Evolutionary conservation across 2,329 filamentous ascomycete genomes (phyloP), one percentile per base, ranked within the genome.

Genomic region (Phyllosticta citribraziliensis): DNA sequence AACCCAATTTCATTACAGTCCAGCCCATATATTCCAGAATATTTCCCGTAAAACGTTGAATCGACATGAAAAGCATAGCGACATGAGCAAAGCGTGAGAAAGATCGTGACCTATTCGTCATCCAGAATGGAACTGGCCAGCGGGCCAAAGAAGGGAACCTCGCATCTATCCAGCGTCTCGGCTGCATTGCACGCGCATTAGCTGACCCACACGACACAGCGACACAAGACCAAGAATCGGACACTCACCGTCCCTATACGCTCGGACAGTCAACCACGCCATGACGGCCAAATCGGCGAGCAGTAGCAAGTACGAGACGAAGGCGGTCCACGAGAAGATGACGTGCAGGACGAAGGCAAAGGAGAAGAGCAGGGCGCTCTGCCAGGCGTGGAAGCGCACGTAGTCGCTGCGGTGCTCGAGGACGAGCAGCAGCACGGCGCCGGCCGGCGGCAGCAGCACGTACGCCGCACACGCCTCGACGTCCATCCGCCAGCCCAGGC

Each of bases 341-440:
- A 97, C 81, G 71, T 97, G 93, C 24, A 97, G 67, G 57, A 96
- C 79, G 66, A 84, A 84, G 50, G 84, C 72, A 56, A 83, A 83
- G 0, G 89, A 88, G 73, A 96, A 97, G 2, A 96, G 75, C 69
- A 96, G 79, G 65, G 88, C 87, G 6, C 88, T 89, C 76, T 99
- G 94, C 93, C 94, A 99, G 8, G 94, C 94, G 74, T 99, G 94
- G 68, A 97, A 97, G 65, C 94, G 84, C 62, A 99, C 94, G 74
- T 96, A 99, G 76, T 99, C 94, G 71, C 91, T 97, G 79, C 96
- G 94, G 70, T 92, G 85, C 80, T 99, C 94, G 65, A 93, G 73
- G 53, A 97, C 83, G 66, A 99, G 75, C 67, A 99, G 75, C 66
- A 96, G 73, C 25, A 97, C 89, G 2, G 88, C 89, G 2, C 93